Percentiles rank a stretch among this genome's conserved stretches.
These are phyloP conservation scores for Debaryomyces tyrocola DNA, from an alignment of 805 yeast species.

Conservation along the genomic window DNA sequence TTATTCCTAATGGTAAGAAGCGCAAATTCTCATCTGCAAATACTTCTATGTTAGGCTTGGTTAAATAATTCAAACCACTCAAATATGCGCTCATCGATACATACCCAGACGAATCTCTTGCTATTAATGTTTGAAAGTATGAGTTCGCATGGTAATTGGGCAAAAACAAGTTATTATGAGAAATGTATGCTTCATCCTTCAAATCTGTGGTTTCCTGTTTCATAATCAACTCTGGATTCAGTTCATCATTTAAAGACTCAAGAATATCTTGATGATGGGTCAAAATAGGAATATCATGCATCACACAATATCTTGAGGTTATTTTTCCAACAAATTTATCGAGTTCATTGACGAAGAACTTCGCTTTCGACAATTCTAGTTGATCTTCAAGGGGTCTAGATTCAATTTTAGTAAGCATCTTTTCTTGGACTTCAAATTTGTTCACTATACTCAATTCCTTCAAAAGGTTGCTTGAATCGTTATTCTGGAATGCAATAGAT, in stretches of 20 bases:
- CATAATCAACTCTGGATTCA: conserved; percentile 10
- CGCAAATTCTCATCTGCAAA: conserved; percentile 7
- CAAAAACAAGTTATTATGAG: conserved; percentile 34
- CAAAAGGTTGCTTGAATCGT: conserved; percentile 17
- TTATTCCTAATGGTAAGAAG: conserved; percentile 27
- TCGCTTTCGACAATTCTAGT: conserved; percentile 7
- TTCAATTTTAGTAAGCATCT: conserved; percentile 6
- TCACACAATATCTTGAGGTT: conserved; percentile 21
- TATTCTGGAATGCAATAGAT: conserved; percentile 1
- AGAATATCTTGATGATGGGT: conserved; percentile 18
- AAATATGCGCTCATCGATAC: conserved; percentile 34
- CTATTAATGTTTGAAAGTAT: conserved; percentile 36
- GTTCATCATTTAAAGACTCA: not conserved
- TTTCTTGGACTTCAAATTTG: conserved; percentile 3
- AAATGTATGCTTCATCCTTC: conserved; percentile 27
- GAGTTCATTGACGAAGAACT: conserved; percentile 27
- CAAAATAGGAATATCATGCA: conserved; percentile 15
- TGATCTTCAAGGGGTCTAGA: not conserved
- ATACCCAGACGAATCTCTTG: conserved; percentile 35
- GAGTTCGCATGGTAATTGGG: conserved; percentile 36
- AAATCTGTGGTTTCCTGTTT: conserved; percentile 14
- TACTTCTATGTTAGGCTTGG: conserved; percentile 13
- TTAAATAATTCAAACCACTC: conserved; percentile 33
- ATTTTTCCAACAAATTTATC: conserved; percentile 24
- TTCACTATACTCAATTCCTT: conserved; percentile 8